Evolutionary conservation across 2,329 filamentous ascomycete species (phyloP).

Genomic region (Colletotrichum sojae): DNA sequence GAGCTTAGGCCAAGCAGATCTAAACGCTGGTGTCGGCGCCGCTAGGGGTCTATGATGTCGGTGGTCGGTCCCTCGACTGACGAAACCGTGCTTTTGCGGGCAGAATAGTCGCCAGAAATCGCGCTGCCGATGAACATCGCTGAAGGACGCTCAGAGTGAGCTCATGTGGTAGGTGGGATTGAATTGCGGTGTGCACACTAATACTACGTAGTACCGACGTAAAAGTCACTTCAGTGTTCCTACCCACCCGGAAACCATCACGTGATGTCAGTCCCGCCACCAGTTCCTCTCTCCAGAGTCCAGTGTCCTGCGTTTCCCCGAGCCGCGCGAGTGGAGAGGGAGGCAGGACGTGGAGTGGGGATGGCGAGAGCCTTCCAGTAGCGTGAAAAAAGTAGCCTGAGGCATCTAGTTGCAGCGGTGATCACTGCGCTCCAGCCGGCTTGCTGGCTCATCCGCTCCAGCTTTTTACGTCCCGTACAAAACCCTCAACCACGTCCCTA

Average conservation of each 20-base stretch:
- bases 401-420: constrained; percentile 31
- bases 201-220: no score
- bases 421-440: constrained; percentile 38
- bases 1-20: constrained; percentile 25
- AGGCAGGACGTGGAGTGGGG: constrained; percentile 1
- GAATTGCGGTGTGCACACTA: no score
- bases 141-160: no score
- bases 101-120: background rate
- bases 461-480: constrained; percentile 44
- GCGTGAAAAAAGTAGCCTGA: constrained; percentile 24
- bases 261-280: constrained; percentile 48
- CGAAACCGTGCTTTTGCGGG: constrained; percentile 7
- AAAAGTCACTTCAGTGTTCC: no score
- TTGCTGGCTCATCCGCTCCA: constrained; percentile 37
- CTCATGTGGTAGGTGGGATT: no score
- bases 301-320: constrained; percentile 20
- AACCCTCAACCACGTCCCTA: constrained; percentile 42
- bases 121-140: background rate
- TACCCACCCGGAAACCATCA: constrained; percentile 7
- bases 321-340: constrained; percentile 18
- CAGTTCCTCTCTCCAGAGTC: background rate
- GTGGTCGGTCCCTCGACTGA: constrained; percentile 16
- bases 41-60: constrained; percentile 36
- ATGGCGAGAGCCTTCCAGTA: no score
- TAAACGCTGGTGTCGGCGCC: constrained; percentile 17